Percentiles rank a stretch among this genome's conserved stretches.
phyloP scores from a whole-genome alignment of 306 rosid genomes.

The Cucumis melo region DNA sequence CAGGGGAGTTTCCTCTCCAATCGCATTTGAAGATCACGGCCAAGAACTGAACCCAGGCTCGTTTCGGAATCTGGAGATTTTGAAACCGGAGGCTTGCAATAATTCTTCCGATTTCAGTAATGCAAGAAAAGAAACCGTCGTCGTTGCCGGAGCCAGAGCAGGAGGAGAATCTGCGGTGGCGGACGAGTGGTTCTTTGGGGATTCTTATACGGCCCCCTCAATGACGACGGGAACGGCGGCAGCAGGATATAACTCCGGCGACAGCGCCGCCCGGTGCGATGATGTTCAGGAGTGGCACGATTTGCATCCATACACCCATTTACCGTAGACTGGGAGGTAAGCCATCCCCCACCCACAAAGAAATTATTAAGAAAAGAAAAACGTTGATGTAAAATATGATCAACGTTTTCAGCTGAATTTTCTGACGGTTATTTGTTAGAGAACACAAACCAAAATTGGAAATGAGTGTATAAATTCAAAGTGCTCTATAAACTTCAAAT shows the following conservation, averaged over 20 bases:
- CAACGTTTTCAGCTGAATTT: background rate
- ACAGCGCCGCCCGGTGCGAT: slow-evolving; percentile 21
- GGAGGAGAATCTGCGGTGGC: slow-evolving; percentile 32
- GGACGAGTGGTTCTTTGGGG: slow-evolving; percentile 77
- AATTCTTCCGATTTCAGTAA: background rate
- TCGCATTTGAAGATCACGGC: background rate
- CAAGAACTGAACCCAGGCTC: slow-evolving; percentile 10
- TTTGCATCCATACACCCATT: slow-evolving; percentile 48
- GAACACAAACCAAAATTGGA: background rate
- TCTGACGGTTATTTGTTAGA: background rate
- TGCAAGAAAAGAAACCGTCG: slow-evolving; percentile 20
- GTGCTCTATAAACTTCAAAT: background rate
- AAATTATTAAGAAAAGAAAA: background rate
- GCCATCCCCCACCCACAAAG: background rate
- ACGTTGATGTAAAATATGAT: background rate
- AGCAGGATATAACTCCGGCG: slow-evolving; percentile 22
- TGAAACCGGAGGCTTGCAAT: slow-evolving; percentile 8
- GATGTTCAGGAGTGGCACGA: slow-evolving; percentile 61
- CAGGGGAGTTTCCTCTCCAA: background rate
- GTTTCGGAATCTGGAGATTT: slow-evolving; percentile 26
- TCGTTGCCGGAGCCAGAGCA: background rate
- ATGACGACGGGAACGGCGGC: slow-evolving; percentile 21
- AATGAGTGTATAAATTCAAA: background rate
- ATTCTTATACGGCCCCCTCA: slow-evolving; percentile 28
- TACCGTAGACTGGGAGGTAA: slow-evolving; percentile 46